These are phyloP conservation scores for Knoxia roxburghii DNA, from an alignment of 257 asterid genomes.

Conservation along the genomic window DNA sequence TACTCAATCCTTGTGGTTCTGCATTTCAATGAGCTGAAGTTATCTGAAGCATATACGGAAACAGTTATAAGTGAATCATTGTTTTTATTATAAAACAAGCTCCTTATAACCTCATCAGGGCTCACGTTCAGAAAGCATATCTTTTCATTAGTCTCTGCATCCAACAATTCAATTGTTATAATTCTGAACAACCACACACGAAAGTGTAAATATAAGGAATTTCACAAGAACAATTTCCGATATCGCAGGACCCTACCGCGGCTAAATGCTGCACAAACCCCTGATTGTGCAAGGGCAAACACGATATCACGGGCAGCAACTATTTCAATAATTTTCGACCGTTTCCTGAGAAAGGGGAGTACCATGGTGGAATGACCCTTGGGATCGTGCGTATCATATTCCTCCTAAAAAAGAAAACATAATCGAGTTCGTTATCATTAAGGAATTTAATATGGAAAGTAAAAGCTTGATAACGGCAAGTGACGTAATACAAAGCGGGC, in stretches of 20 bases:
- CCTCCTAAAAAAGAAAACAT: constrained; percentile 55
- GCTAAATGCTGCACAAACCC: constrained; percentile 98
- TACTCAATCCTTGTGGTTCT: constrained; percentile 98
- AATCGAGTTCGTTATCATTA: constrained; percentile 8
- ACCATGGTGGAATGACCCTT: constrained; percentile 64
- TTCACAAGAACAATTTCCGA: not conserved
- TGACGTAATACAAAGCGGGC: not conserved
- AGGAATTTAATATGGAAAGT: not conserved
- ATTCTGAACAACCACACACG: constrained; percentile 5
- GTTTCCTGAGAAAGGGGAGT: constrained; percentile 81
- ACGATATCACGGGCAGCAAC: constrained; percentile 98
- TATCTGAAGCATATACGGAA: constrained; percentile 94
- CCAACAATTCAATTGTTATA: constrained; percentile 21
- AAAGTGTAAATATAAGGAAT: not conserved
- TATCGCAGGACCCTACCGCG: constrained; percentile 49
- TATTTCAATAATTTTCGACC: constrained; percentile 91
- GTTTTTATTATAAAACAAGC: constrained; percentile 95
- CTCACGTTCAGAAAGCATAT: constrained; percentile 94
- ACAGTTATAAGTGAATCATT: constrained; percentile 98
- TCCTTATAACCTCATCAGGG: constrained; percentile 96
- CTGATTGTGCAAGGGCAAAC: constrained; percentile 98
- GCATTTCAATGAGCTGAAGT: constrained; percentile 92
- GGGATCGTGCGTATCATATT: constrained; percentile 97
- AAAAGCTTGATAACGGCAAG: not conserved
- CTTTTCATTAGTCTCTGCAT: constrained; percentile 85